A percentile compares a stretch with the other conserved stretches of the same genome.
Conservation (phyloP, 768 basidiomycete genomes). For the Boletus insuetus region DNA sequence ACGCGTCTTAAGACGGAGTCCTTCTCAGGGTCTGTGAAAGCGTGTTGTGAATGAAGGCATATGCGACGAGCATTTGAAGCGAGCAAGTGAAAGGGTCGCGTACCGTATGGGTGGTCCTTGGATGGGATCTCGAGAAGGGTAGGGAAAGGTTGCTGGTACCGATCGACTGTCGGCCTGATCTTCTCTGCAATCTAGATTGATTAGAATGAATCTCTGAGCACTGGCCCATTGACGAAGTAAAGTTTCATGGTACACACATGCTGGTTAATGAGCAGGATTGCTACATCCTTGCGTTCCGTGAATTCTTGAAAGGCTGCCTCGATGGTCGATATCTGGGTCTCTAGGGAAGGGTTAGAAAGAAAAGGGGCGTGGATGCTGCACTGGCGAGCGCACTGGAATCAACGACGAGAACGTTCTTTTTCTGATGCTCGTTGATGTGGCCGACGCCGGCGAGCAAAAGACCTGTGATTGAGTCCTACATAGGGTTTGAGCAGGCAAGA, state of each 20-base stretch:
- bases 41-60: conserved; percentile 18
- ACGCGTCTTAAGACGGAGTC: conserved; percentile 96
- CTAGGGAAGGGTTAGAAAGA: conserved; percentile 39
- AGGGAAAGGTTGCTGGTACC: conserved; percentile 94
- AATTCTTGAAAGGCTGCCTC: conserved; percentile 93
- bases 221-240: neutral
- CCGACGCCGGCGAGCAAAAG: conserved; percentile 93
- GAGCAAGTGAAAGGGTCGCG: conserved; percentile 22
- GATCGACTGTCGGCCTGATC: conserved; percentile 92
- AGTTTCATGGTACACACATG: conserved; percentile 58
- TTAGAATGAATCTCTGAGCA: conserved; percentile 10
- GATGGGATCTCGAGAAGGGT: conserved; percentile 97
- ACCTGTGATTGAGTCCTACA: conserved; percentile 94
- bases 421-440: conserved; percentile 84
- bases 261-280: conserved; percentile 96
- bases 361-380: neutral
- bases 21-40: conserved; percentile 78
- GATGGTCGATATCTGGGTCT: conserved; percentile 87
- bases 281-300: conserved; percentile 91
- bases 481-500: conserved; percentile 5
- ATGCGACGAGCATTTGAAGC: neutral
- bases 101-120: conserved; percentile 98
- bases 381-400: conserved; percentile 72
- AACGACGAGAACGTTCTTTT: conserved; percentile 97
- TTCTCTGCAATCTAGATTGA: conserved; percentile 85